Evolutionary conservation across 2,329 filamentous ascomycete genomes (phyloP).

Genomic region (Ilyonectria sp.): DNA sequence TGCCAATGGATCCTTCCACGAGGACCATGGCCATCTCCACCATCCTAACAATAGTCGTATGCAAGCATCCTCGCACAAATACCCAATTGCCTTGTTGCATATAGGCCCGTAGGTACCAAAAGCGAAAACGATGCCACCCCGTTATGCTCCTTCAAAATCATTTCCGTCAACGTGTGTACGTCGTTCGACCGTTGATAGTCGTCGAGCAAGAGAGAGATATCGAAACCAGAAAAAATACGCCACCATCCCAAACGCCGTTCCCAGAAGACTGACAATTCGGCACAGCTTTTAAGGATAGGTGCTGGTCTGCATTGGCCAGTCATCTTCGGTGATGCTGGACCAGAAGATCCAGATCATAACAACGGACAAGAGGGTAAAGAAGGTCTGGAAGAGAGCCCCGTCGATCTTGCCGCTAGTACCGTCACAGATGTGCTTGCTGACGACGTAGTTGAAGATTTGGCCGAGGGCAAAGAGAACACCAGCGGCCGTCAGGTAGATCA

Average conservation of each 20-base stretch:
- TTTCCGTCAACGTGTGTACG: conserved; percentile 48
- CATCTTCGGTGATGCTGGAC: conserved; percentile 99
- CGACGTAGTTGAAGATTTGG: conserved; percentile 95
- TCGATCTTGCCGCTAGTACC: conserved; percentile 90
- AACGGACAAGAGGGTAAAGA: conserved; percentile 91
- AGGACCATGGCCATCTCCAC: conserved; percentile 34
- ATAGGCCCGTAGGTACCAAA: conserved; percentile 30
- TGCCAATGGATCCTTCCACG: conserved; percentile 37
- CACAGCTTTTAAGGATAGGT: conserved; percentile 56
- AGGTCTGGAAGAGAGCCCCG: conserved; percentile 90
- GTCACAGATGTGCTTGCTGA: conserved; percentile 91
- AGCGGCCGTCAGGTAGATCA: conserved; percentile 86
- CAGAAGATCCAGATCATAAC: conserved; percentile 93
- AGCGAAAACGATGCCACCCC: conserved; percentile 38
- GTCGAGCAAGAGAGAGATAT: conserved; percentile 49
- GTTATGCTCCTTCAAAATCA: conserved; percentile 44
- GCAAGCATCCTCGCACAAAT: conserved; percentile 43
- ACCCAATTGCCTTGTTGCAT: conserved; percentile 39
- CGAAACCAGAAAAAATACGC: conserved; percentile 45
- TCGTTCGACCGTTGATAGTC: conserved; percentile 48
- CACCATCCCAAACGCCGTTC: conserved; percentile 46
- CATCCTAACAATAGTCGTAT: conserved; percentile 39
- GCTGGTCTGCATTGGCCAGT: conserved; percentile 81
- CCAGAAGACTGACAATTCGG: conserved; percentile 33
- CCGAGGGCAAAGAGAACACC: conserved; percentile 89